A percentile compares a stretch with the other conserved stretches of the same genome.
phyloP scores from a whole-genome alignment of 2,329 filamentous ascomycete genomes.

The Drechslerella stenobrocha region DNA sequence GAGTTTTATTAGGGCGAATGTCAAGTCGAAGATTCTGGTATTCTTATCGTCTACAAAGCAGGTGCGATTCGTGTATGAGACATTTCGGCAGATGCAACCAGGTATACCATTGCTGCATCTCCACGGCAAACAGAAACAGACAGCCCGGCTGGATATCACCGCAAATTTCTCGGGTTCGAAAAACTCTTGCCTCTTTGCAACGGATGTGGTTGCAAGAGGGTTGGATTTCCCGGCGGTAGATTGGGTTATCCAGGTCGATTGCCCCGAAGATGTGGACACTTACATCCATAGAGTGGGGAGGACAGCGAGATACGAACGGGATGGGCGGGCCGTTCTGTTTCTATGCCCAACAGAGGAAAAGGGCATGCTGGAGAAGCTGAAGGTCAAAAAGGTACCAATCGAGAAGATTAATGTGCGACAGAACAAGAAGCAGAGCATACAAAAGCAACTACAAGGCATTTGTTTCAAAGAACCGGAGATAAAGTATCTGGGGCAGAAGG shows the following conservation, averaged over 20 bases:
- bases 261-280: slow-evolving; percentile 92
- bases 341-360: slow-evolving; percentile 88
- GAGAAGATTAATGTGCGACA: slow-evolving; percentile 82
- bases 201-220: slow-evolving; percentile 89
- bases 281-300: slow-evolving; percentile 96
- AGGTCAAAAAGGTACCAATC: slow-evolving; percentile 87
- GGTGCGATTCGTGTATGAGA: slow-evolving; percentile 92
- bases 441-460: slow-evolving; percentile 85
- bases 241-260: slow-evolving; percentile 98
- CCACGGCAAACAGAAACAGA: slow-evolving; percentile 90
- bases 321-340: slow-evolving; percentile 86
- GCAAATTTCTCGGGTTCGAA: slow-evolving; percentile 78
- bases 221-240: slow-evolving; percentile 96
- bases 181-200: slow-evolving; percentile 86
- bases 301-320: slow-evolving; percentile 88
- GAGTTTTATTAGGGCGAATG: slow-evolving; percentile 85
- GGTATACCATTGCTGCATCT: slow-evolving; percentile 91
- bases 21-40: slow-evolving; percentile 92
- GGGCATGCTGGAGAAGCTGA: slow-evolving; percentile 82
- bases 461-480: slow-evolving; percentile 92
- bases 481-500: slow-evolving; percentile 94
- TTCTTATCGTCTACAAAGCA: slow-evolving; percentile 96
- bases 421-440: slow-evolving; percentile 85
- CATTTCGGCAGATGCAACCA: slow-evolving; percentile 87
- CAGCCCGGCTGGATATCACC: slow-evolving; percentile 83